Evolutionary conservation across 2,329 filamentous ascomycete genomes (phyloP).

Genomic region (Chaetomiaceae sp.): DNA sequence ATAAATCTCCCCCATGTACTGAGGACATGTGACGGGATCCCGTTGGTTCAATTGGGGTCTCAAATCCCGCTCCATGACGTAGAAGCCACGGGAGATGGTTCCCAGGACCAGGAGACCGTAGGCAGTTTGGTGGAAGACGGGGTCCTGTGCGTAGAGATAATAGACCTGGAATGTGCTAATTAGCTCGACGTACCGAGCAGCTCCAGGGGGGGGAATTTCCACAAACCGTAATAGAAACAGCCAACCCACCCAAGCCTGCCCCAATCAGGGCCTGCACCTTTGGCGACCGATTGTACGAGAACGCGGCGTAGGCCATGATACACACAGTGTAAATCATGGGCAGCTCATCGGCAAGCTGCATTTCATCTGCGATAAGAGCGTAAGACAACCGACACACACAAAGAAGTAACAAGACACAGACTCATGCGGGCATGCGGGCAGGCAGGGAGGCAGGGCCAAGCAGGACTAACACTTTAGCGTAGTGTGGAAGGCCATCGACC

Average conservation of each 20-base stretch:
- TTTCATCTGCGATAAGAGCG: constrained; percentile 42
- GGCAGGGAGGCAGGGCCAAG: neutral
- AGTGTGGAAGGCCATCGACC: constrained; percentile 54
- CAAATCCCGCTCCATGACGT: constrained; percentile 59
- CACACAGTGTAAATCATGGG: constrained; percentile 59
- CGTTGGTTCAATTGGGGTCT: constrained; percentile 44
- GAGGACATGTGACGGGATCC: constrained; percentile 46
- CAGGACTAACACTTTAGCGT: constrained; percentile 49
- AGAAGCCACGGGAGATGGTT: constrained; percentile 69
- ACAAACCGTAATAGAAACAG: constrained; percentile 66
- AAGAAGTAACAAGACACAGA: neutral
- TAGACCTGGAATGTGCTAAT: no score
- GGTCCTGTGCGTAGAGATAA: constrained; percentile 79
- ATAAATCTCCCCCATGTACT: constrained; percentile 64
- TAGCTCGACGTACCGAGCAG: no score
- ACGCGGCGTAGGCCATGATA: constrained; percentile 60
- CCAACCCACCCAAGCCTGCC: constrained; percentile 51
- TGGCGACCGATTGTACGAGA: constrained; percentile 61
- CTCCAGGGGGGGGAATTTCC: no score
- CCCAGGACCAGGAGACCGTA: constrained; percentile 68
- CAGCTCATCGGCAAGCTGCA: constrained; percentile 57
- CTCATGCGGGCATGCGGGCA: no score
- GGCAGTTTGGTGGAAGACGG: constrained; percentile 75
- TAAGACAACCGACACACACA: constrained; percentile 1
- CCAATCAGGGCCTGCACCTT: constrained; percentile 32